Conservation (phyloP, 441 rosid genomes). For the Viola pubescens region DNA sequence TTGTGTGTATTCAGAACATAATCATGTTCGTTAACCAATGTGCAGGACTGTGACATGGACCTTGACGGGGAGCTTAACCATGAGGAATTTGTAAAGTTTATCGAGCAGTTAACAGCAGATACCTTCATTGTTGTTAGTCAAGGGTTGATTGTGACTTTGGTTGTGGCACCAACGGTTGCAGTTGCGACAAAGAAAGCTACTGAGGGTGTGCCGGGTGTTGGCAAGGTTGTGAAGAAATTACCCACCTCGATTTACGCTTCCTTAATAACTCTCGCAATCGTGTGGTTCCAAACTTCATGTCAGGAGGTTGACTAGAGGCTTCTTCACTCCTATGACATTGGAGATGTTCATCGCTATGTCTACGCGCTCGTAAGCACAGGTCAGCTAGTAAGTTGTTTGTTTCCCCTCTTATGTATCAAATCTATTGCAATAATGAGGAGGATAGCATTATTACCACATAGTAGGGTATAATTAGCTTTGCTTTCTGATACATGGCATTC, state of each 20-base stretch:
- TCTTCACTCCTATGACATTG: slow-evolving; percentile 6
- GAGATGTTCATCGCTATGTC: not conserved
- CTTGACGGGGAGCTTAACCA: slow-evolving; percentile 64
- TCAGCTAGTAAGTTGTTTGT: not conserved
- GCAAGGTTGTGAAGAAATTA: slow-evolving; percentile 67
- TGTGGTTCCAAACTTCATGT: slow-evolving; percentile 44
- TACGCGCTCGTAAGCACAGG: not conserved
- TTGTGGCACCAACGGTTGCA: slow-evolving; percentile 85
- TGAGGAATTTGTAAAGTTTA: slow-evolving; percentile 71
- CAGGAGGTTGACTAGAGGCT: slow-evolving; percentile 23
- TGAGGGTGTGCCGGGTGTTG: slow-evolving; percentile 79
- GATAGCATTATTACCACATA: not conserved
- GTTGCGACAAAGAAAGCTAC: slow-evolving; percentile 75
- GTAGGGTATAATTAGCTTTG: not conserved
- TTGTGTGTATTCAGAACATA: too few relatives aligned
- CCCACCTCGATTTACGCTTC: slow-evolving; percentile 79
- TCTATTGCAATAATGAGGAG: not conserved
- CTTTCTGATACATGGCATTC: not conserved
- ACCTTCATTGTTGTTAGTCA: slow-evolving; percentile 60
- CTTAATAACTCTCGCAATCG: slow-evolving; percentile 65
- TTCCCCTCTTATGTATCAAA: not conserved
- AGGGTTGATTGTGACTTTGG: slow-evolving; percentile 63
- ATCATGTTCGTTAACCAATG: not conserved
- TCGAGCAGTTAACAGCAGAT: slow-evolving; percentile 49
- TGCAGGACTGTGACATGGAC: slow-evolving; percentile 64